Conservation (phyloP, 1,139 yeast genomes). For the Saccharomyces uvarum region DNA sequence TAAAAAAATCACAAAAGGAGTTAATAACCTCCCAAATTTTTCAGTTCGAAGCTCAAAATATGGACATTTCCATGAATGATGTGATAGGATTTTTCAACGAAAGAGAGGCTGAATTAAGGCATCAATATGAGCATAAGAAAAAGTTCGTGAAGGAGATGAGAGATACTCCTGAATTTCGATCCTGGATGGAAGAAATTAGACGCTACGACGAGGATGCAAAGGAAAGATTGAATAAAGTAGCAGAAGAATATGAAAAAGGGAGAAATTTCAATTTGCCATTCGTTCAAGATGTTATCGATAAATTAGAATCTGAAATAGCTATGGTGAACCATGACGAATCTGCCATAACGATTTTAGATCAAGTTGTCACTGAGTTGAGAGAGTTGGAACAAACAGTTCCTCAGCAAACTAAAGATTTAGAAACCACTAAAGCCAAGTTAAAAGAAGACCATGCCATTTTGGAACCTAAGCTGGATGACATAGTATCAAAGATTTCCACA, state of each 20-base stretch:
- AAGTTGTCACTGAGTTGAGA: constrained; percentile 28
- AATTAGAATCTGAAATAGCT: constrained; percentile 35
- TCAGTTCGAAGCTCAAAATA: constrained; percentile 19
- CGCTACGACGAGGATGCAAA: constrained; percentile 41
- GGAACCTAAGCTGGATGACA: constrained; percentile 49
- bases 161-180: constrained; percentile 40
- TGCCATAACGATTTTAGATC: constrained; percentile 35
- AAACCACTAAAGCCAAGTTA: constrained; percentile 35
- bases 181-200: constrained; percentile 38
- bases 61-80: constrained; percentile 19
- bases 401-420: constrained; percentile 26
- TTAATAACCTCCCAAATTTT: constrained; percentile 11
- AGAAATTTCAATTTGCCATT: constrained; percentile 38
- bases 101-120: constrained; percentile 29
- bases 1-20: constrained; percentile 15
- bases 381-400: constrained; percentile 27
- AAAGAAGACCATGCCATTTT: constrained; percentile 39
- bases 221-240: constrained; percentile 38
- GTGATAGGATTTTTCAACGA: constrained; percentile 25
- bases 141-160: constrained; percentile 38
- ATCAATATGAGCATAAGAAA: constrained; percentile 38
- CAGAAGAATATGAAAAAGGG: constrained; percentile 39
- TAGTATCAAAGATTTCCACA: constrained; percentile 48
- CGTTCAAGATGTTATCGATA: constrained; percentile 32
- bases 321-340: constrained; percentile 35